Evolutionary conservation across 2,329 filamentous ascomycete genomes (phyloP).

Genomic region (Penicillium sp.): DNA sequence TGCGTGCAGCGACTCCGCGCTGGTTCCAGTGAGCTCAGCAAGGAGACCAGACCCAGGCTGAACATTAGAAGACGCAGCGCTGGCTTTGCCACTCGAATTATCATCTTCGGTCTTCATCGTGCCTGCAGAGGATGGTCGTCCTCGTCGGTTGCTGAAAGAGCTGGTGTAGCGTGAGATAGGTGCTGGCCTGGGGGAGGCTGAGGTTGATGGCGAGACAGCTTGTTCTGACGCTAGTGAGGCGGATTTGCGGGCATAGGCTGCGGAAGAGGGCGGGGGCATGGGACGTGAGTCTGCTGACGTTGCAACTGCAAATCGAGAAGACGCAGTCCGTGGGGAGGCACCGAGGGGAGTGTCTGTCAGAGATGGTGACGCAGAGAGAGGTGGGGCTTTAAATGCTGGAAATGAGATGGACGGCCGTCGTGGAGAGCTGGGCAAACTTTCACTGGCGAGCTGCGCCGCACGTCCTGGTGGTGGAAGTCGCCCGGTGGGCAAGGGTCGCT

Average conservation of each 20-base stretch:
- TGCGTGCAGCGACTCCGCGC: slow-evolving; percentile 60
- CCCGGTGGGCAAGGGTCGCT: slow-evolving; percentile 41
- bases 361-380: slow-evolving; percentile 82
- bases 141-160: slow-evolving; percentile 82
- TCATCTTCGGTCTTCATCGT: slow-evolving; percentile 53
- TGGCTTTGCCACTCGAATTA: slow-evolving; percentile 54
- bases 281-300: slow-evolving; percentile 36
- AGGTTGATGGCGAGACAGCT: slow-evolving; percentile 58
- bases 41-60: slow-evolving; percentile 74
- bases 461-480: slow-evolving; percentile 29
- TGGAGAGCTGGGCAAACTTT: slow-evolving; percentile 43
- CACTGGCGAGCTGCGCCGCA: slow-evolving; percentile 36
- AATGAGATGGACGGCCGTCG: slow-evolving; percentile 82
- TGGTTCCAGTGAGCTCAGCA: slow-evolving; percentile 60
- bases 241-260: slow-evolving; percentile 34
- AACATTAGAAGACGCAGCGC: slow-evolving; percentile 45
- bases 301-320: slow-evolving; percentile 36
- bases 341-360: slow-evolving; percentile 44
- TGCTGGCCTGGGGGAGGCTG: slow-evolving; percentile 71
- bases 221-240: slow-evolving; percentile 55
- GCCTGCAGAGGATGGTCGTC: slow-evolving; percentile 69
- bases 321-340: slow-evolving; percentile 49
- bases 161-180: slow-evolving; percentile 84
- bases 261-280: slow-evolving; percentile 35
- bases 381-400: slow-evolving; percentile 93